These are phyloP conservation scores for Chlorella vulgaris DNA, from an alignment of 139 green algal genomes.

Conservation along the genomic window DNA sequence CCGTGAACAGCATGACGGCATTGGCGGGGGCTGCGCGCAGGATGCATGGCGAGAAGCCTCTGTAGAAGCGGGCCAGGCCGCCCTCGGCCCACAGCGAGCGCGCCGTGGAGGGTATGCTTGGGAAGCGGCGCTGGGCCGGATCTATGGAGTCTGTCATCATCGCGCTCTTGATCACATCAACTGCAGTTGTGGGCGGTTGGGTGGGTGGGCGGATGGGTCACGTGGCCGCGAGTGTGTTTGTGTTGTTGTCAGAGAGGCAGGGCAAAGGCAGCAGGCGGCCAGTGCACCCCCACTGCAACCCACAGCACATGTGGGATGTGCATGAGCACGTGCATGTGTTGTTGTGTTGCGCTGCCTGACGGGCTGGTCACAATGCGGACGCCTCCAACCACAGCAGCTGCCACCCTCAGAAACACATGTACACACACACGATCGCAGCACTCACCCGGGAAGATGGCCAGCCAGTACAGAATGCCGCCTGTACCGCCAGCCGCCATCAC, in stretches of 20 bases:
- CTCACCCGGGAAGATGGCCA: conserved; percentile 79
- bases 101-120: conserved; percentile 58
- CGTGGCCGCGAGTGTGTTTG: too few species aligned
- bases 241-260: too few species aligned
- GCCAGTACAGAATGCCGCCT: conserved; percentile 88
- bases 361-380: too few species aligned
- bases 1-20: conserved; percentile 89
- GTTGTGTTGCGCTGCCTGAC: too few species aligned
- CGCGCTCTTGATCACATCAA: conserved; percentile 91
- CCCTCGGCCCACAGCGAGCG: conserved; percentile 80
- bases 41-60: conserved; percentile 91
- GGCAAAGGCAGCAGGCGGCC: background rate
- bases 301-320: background rate
- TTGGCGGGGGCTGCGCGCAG: conserved; percentile 89
- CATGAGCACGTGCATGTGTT: too few species aligned
- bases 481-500: conserved; percentile 59
- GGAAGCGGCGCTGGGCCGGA: conserved; percentile 72
- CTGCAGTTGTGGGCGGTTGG: background rate
- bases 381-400: too few species aligned
- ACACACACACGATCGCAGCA: too few species aligned
- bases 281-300: background rate
- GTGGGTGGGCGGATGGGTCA: background rate
- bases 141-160: conserved; percentile 90
- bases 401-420: too few species aligned
- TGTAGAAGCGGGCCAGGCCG: conserved; percentile 87